Evolutionary conservation across 306 rosid genomes (phyloP).

Genomic region (Abrus precatorius): DNA sequence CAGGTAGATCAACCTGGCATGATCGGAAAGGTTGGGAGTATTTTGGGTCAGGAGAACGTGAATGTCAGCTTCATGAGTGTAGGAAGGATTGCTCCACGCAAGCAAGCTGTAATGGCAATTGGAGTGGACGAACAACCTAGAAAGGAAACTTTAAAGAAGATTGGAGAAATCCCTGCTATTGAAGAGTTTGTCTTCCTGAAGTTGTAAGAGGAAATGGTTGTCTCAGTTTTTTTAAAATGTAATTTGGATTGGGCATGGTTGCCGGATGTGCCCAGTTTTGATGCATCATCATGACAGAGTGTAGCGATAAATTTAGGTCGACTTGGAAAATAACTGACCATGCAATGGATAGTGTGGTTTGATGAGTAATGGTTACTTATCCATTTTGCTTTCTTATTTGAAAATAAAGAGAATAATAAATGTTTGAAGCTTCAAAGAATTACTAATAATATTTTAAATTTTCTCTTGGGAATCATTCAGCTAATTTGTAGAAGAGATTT

Average conservation of each 20-base stretch:
- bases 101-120: slow-evolving; percentile 99
- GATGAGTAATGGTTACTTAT: slow-evolving; percentile 8
- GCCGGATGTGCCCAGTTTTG: slow-evolving; percentile 58
- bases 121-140: slow-evolving; percentile 93
- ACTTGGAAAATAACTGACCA: slow-evolving; percentile 51
- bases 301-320: slow-evolving; percentile 43
- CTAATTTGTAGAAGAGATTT: background rate
- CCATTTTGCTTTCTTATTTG: slow-evolving; percentile 6
- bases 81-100: slow-evolving; percentile 96
- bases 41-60: slow-evolving; percentile 91
- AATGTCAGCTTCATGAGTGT: slow-evolving; percentile 99
- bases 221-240: background rate
- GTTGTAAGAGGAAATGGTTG: slow-evolving; percentile 60
- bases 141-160: slow-evolving; percentile 79
- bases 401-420: background rate
- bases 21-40: slow-evolving; percentile 89
- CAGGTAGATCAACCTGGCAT: slow-evolving; percentile 99
- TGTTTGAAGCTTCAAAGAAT: background rate
- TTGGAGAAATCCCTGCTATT: slow-evolving; percentile 85
- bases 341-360: slow-evolving; percentile 37
- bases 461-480: background rate
- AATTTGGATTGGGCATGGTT: slow-evolving; percentile 44
- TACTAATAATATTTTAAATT: background rate
- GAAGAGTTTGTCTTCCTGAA: slow-evolving; percentile 95
- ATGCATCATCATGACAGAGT: slow-evolving; percentile 30